These are phyloP conservation scores for Ophiocordyceps robertsii DNA, from an alignment of 2,329 filamentous ascomycete genomes.

Conservation along the genomic window DNA sequence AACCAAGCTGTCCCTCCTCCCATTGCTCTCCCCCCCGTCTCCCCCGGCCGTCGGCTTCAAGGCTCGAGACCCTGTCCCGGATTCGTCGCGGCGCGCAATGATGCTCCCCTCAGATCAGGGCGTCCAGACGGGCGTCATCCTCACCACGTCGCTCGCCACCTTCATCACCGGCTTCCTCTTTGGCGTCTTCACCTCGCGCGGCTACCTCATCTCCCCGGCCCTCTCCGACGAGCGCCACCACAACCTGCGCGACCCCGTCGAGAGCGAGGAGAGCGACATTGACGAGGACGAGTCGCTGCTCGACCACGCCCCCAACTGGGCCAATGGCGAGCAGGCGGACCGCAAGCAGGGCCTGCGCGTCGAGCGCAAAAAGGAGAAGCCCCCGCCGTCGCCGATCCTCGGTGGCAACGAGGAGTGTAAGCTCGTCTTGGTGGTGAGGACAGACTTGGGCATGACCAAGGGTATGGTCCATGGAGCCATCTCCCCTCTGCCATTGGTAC, in stretches of 20 bases:
- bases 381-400: constrained; percentile 17
- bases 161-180: constrained; percentile 70
- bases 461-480: constrained; percentile 36
- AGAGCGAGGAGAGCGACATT: constrained; percentile 57
- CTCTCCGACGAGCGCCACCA: constrained; percentile 42
- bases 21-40: no score
- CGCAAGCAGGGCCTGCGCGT: constrained; percentile 38
- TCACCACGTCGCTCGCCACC: constrained; percentile 61
- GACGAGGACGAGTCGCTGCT: constrained; percentile 45
- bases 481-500: neutral
- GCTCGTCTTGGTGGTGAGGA: constrained; percentile 80
- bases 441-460: constrained; percentile 94
- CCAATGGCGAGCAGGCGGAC: constrained; percentile 47
- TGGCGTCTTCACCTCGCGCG: constrained; percentile 56
- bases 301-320: constrained; percentile 56
- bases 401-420: constrained; percentile 70
- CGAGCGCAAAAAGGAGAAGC: constrained; percentile 8
- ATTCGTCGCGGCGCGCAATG: neutral
- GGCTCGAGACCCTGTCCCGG: no score
- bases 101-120: constrained; percentile 20
- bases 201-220: constrained; percentile 43
- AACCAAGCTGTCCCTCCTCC: no score
- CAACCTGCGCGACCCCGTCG: constrained; percentile 45
- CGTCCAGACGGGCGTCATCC: constrained; percentile 42
- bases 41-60: no score